These are phyloP conservation scores for Ustilago xerochloae DNA, from an alignment of 1,284 basidiomycete genomes.

Conservation along the genomic window DNA sequence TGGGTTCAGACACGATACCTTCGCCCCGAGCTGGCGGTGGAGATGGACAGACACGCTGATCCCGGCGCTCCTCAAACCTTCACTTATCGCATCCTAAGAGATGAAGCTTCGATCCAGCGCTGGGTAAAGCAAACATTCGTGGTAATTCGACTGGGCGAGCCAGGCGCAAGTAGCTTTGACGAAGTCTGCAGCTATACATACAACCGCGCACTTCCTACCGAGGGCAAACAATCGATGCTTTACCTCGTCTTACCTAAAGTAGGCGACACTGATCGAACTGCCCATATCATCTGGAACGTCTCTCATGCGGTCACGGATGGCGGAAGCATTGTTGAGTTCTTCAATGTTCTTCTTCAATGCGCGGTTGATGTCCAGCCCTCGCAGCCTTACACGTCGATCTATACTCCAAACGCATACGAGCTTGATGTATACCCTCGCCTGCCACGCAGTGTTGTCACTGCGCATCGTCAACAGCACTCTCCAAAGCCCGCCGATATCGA, in stretches of 20 bases:
- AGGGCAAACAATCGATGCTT: slow-evolving; percentile 41
- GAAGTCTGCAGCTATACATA: slow-evolving; percentile 20
- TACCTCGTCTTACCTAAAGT: slow-evolving; percentile 27
- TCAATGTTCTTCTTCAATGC: slow-evolving; percentile 29
- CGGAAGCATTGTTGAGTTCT: slow-evolving; percentile 29
- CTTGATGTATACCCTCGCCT: slow-evolving; percentile 19
- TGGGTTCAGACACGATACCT: slow-evolving; percentile 30
- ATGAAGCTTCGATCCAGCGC: slow-evolving; percentile 15
- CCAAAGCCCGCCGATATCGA: slow-evolving; percentile 10
- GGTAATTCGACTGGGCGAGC: slow-evolving; percentile 20
- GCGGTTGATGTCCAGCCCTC: slow-evolving; percentile 21
- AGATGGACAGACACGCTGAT: slow-evolving; percentile 28
- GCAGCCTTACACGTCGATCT: slow-evolving; percentile 13
- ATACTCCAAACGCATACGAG: slow-evolving; percentile 14
- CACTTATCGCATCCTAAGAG: slow-evolving; percentile 17
- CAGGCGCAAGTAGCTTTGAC: slow-evolving; percentile 5
- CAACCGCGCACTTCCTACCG: slow-evolving; percentile 25
- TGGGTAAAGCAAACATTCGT: slow-evolving; percentile 40
- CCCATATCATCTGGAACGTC: slow-evolving; percentile 35
- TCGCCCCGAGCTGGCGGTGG: slow-evolving; percentile 32
- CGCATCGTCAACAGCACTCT: slow-evolving; percentile 22
- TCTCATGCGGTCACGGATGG: slow-evolving; percentile 45
- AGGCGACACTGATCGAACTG: slow-evolving; percentile 7
- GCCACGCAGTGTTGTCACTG: slow-evolving; percentile 22
- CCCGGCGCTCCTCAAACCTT: slow-evolving; percentile 14